phyloP scores from a whole-genome alignment of 208 protist species.

The Porcisia hertigi region DNA sequence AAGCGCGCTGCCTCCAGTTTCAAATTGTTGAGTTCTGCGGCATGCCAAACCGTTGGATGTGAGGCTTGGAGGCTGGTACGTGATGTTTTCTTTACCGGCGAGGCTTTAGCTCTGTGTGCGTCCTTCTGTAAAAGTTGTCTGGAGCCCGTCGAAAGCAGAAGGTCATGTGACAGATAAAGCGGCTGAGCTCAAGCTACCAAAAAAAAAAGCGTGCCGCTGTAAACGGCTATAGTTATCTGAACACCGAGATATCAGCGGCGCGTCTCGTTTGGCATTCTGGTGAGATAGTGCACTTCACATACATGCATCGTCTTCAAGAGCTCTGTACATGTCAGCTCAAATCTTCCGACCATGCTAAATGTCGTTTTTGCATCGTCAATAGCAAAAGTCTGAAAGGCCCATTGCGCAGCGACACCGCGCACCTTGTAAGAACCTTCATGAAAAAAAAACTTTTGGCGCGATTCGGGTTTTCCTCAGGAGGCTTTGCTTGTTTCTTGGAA shows the following conservation, averaged over 20 bases:
- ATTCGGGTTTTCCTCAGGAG: conserved; percentile 4
- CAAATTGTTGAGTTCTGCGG: background rate
- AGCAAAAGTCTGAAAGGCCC: conserved; percentile 6
- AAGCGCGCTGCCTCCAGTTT: background rate
- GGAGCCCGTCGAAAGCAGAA: background rate
- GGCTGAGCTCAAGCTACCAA: background rate
- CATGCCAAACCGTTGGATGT: background rate
- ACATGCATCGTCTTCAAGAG: conserved; percentile 10
- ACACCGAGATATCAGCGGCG: background rate
- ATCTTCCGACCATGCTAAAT: background rate
- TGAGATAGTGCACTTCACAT: conserved; percentile 13
- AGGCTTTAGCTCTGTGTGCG: background rate
- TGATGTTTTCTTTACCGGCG: background rate
- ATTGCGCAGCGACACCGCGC: conserved; percentile 15
- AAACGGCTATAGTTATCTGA: conserved; percentile 16
- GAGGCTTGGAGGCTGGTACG: too few relatives aligned
- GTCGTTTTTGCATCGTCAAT: conserved; percentile 22
- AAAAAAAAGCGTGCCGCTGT: conserved; percentile 13
- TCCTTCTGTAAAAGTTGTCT: background rate
- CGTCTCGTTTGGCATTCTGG: background rate
- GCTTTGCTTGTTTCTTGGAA: conserved; percentile 1
- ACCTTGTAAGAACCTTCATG: conserved; percentile 7
- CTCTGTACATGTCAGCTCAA: conserved; percentile 10
- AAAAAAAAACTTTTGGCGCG: background rate
- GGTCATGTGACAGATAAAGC: too few relatives aligned